Evolutionary conservation across 306 rosid species (phyloP).

Genomic region (Betula pendula): DNA sequence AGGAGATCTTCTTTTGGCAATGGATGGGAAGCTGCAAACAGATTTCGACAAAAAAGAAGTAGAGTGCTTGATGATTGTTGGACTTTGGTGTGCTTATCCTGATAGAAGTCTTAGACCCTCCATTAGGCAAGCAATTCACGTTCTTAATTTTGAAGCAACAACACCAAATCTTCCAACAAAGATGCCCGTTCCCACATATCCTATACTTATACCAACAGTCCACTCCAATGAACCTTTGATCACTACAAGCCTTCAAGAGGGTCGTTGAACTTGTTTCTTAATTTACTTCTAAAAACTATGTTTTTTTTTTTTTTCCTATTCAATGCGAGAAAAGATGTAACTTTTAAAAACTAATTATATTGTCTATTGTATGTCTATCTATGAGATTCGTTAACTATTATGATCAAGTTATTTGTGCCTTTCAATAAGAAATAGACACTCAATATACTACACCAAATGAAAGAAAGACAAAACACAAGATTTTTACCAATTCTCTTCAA

Average conservation of each 20-base stretch:
- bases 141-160: background rate
- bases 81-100: slow-evolving; percentile 11
- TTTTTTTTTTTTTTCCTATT: no score
- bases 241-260: background rate
- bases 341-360: no score
- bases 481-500: no score
- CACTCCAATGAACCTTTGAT: background rate
- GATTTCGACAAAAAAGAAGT: background rate
- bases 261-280: slow-evolving; percentile 10
- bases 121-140: background rate
- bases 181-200: background rate
- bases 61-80: slow-evolving; percentile 19
- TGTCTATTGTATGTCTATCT: no score
- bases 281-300: no score
- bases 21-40: background rate
- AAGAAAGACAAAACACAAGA: no score
- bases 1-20: background rate
- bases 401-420: no score
- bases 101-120: background rate
- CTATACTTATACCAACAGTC: background rate
- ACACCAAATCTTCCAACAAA: background rate
- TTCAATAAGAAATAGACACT: no score
- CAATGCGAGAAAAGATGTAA: no score
- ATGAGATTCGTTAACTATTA: no score
- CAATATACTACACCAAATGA: no score